A percentile compares a stretch with the other conserved stretches of the same genome.
These are phyloP conservation scores for Pyrenophora teres DNA, from an alignment of 2,329 filamentous ascomycete species.

Conservation along the genomic window DNA sequence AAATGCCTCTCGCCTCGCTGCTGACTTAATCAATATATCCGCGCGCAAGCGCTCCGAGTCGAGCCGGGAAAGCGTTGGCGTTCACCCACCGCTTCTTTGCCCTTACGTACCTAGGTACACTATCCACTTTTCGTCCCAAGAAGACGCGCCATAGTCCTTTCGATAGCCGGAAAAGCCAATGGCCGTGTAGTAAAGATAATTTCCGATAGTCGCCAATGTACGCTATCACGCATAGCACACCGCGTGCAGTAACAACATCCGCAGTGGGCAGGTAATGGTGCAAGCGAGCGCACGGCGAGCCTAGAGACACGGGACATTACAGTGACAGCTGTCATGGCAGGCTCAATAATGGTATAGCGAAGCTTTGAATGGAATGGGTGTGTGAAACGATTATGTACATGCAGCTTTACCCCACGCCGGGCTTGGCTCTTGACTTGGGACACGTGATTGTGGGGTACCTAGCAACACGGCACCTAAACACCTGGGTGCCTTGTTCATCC, in stretches of 20 bases:
- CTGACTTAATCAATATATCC: slow-evolving; percentile 29
- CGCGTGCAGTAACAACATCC: slow-evolving; percentile 26
- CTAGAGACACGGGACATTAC: slow-evolving; percentile 1
- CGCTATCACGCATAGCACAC: slow-evolving; percentile 27
- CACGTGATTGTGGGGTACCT: too few relatives aligned
- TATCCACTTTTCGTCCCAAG: slow-evolving; percentile 34
- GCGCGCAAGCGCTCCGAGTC: slow-evolving; percentile 24
- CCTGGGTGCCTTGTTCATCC: too few relatives aligned
- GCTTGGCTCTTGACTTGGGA: neutral
- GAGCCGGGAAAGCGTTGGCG: slow-evolving; percentile 28
- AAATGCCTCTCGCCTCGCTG: slow-evolving; percentile 24
- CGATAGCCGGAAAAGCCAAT: slow-evolving; percentile 28
- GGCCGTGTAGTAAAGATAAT: slow-evolving; percentile 8
- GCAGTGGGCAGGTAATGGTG: slow-evolving; percentile 21
- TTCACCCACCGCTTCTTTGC: slow-evolving; percentile 40
- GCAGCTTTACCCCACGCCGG: slow-evolving; percentile 2
- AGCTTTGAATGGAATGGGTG: neutral
- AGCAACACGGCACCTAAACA: too few relatives aligned
- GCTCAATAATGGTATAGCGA: slow-evolving; percentile 1
- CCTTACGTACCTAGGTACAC: slow-evolving; percentile 8
- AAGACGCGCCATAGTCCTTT: slow-evolving; percentile 18
- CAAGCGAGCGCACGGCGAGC: slow-evolving; percentile 10
- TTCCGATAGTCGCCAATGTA: slow-evolving; percentile 23
- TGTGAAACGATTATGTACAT: too few relatives aligned
- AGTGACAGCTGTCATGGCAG: slow-evolving; percentile 18